phyloP scores from a whole-genome alignment of 768 basidiomycete genomes.

The Termitomyces sp. region DNA sequence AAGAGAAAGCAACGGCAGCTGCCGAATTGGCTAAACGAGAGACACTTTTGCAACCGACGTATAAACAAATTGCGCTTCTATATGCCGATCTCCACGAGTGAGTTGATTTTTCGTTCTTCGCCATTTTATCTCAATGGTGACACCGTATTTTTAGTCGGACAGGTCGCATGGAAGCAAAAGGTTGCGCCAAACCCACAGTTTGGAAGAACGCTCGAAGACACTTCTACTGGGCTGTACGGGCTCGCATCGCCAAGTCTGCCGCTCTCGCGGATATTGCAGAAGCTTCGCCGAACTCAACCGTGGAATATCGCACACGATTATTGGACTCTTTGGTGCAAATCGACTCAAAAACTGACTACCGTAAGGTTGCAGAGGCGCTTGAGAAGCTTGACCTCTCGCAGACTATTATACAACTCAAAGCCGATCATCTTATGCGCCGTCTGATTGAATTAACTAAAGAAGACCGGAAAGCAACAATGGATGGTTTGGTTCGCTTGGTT shows the following conservation, averaged over 20 bases:
- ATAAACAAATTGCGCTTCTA: conserved; percentile 89
- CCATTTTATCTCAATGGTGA: conserved; percentile 7
- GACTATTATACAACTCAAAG: conserved; percentile 61
- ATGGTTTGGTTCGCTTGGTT: conserved; percentile 70
- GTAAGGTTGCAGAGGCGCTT: conserved; percentile 57
- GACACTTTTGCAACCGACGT: conserved; percentile 78
- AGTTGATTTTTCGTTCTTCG: conserved; percentile 27
- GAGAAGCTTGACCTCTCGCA: conserved; percentile 69
- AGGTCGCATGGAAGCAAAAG: conserved; percentile 97
- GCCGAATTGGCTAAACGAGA: conserved; percentile 75
- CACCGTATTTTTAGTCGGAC: conserved; percentile 57
- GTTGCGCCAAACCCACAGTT: conserved; percentile 79
- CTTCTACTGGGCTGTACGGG: conserved; percentile 93
- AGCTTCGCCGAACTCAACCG: conserved; percentile 68
- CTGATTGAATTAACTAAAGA: conserved; percentile 68
- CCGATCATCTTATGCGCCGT: conserved; percentile 64
- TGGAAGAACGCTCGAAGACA: conserved; percentile 89
- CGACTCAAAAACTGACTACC: conserved; percentile 50
- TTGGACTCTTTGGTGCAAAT: conserved; percentile 60
- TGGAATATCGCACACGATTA: conserved; percentile 63
- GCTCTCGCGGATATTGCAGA: conserved; percentile 62
- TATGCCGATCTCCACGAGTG: conserved; percentile 98
- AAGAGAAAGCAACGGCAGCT: conserved; percentile 70
- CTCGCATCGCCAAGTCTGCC: conserved; percentile 68
- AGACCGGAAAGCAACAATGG: conserved; percentile 74